Evolutionary conservation across 176 grass and related monocot species (phyloP), one percentile per base, ranked within the genome.

Genomic region (Ensete ventricosum): DNA sequence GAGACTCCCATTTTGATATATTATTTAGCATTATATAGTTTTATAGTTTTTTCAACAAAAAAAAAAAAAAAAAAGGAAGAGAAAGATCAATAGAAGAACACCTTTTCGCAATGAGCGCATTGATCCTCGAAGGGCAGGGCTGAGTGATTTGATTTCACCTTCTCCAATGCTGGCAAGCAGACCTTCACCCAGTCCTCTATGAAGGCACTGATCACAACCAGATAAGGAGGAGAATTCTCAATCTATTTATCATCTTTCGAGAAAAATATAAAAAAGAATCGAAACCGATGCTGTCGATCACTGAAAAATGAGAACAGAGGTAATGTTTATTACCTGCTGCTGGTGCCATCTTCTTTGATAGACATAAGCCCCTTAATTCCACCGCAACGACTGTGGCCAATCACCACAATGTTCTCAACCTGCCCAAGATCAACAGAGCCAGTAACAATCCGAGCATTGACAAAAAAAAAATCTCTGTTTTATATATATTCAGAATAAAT

Each of bases 341-440:
- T 67, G 34, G 74, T 86, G 43, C 63, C 77, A 62, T 81, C 81
- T 4, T 92, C 87, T 57, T 76, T 78, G 14, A 92, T 60, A n/a
- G 85, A 89, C 78, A 92, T 86, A 54, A 92, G 87, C 60, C 78
- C 81, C 81, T 79, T 96, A 66, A 92, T 92, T 74, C 93, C 93
- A 88, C 83, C 89, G 50, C 89, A 92, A 66, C 88, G 71, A 77
- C 87, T 90, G 81, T 96, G 89, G 58, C 87, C 93, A 67, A 96
- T 90, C 82, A 92, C 87, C 43, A 92, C 83, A 23, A 92, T 88
- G 79, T 16, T 84, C 70, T 96, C 81, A 52, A 96, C 89, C 87
- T 96, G 81, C 14, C 27, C 54, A 17, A 59, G 76, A 53, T 52
- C 57, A 43, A 43, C 57, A 52, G 1, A 73, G 1, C 13, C 62